These are phyloP conservation scores for Suillus discolor DNA, from an alignment of 768 basidiomycete species.

Conservation along the genomic window DNA sequence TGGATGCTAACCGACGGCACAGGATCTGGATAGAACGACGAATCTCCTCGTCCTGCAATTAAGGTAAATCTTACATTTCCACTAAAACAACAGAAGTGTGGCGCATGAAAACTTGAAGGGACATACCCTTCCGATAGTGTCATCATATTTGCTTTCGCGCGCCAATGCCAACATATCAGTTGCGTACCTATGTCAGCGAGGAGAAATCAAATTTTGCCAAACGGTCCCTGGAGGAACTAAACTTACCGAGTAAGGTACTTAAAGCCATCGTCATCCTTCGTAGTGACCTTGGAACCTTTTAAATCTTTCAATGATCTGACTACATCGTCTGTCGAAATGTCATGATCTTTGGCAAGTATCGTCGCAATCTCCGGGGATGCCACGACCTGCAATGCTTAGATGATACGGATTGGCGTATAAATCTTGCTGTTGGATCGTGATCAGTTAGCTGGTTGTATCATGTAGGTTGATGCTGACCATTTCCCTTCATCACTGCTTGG, in stretches of 20 bases:
- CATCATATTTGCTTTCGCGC: constrained; percentile 8
- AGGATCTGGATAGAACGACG: constrained; percentile 13
- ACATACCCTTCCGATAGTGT: constrained; percentile 14
- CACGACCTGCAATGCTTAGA: constrained; percentile 10
- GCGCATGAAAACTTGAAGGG: not conserved
- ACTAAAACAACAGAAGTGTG: not conserved
- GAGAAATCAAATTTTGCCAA: not conserved
- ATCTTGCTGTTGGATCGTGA: constrained; percentile 10
- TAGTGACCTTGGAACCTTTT: constrained; percentile 3
- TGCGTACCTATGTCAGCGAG: constrained; percentile 8
- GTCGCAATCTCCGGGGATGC: not conserved
- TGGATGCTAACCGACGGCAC: constrained; percentile 10
- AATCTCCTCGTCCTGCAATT: constrained; percentile 13
- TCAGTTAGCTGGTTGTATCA: not conserved
- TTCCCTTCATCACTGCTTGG: constrained; percentile 5
- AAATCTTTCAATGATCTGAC: constrained; percentile 2
- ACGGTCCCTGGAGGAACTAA: not conserved
- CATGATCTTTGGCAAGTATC: not conserved
- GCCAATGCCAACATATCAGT: constrained; percentile 14
- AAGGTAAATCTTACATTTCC: not conserved
- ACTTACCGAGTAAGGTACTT: constrained; percentile 13
- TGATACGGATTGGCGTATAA: constrained; percentile 8
- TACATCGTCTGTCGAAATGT: not conserved
- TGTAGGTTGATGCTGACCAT: not conserved
- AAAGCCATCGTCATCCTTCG: constrained; percentile 6